phyloP scores from a whole-genome alignment of 106 monocot species.

The Agapanthus africanus region DNA sequence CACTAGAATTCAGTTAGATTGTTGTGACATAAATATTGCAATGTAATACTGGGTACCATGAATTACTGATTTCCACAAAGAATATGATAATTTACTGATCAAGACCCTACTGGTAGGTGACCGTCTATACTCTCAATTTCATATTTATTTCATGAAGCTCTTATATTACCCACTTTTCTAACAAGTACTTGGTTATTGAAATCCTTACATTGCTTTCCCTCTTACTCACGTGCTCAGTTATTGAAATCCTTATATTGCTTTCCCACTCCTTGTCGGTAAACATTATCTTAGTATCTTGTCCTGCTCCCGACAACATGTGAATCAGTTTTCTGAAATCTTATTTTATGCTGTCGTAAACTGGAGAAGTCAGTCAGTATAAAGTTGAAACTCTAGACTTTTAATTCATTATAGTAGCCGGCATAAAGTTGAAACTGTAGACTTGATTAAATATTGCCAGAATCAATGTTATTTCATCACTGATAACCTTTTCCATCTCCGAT shows the following conservation, averaged over 20 bases:
- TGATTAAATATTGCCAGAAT: not conserved
- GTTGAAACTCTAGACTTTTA: not conserved
- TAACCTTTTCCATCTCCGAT: not conserved
- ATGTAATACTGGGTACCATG: not conserved
- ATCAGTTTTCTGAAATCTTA: not conserved
- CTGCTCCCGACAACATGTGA: not conserved
- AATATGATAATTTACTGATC: too few species aligned
- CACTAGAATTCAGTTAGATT: not conserved
- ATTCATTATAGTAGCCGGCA: too few species aligned
- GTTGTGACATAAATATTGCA: not conserved
- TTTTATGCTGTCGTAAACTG: not conserved
- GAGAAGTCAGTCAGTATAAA: not conserved
- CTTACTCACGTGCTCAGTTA: too few species aligned
- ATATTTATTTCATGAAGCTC: too few species aligned
- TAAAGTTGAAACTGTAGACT: too few species aligned
- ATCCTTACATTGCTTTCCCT: not conserved
- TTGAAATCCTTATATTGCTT: too few species aligned
- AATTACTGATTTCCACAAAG: not conserved
- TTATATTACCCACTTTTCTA: too few species aligned
- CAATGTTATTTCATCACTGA: not conserved
- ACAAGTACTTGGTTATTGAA: too few species aligned
- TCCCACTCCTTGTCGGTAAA: not conserved
- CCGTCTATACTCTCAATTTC: too few species aligned
- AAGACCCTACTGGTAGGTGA: too few species aligned
- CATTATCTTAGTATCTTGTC: not conserved